A percentile compares a stretch with the other conserved stretches of the same genome.
Conservation (phyloP, 2,329 filamentous ascomycete species). For the Aspergillus sergii region DNA sequence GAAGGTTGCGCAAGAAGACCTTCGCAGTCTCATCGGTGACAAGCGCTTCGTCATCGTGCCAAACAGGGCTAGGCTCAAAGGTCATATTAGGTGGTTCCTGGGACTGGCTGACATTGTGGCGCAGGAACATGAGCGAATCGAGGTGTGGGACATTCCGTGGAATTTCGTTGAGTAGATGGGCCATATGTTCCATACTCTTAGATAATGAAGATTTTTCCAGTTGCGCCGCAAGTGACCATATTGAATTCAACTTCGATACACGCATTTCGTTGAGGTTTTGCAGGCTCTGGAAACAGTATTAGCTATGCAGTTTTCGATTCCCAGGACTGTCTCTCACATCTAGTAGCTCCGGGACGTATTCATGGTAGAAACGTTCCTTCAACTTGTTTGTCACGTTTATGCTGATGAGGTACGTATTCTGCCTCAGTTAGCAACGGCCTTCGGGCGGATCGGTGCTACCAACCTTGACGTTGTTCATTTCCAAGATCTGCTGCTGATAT, state of each 20-base stretch:
- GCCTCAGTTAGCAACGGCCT: slow-evolving; percentile 26
- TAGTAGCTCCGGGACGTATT: slow-evolving; percentile 91
- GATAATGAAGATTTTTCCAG: slow-evolving; percentile 80
- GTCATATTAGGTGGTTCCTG: slow-evolving; percentile 80
- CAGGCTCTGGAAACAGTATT: slow-evolving; percentile 54
- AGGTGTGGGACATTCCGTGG: slow-evolving; percentile 83
- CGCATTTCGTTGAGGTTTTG: slow-evolving; percentile 93
- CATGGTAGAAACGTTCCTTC: slow-evolving; percentile 96
- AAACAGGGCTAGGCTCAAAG: slow-evolving; percentile 94
- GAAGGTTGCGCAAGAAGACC: slow-evolving; percentile 85
- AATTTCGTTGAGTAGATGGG: slow-evolving; percentile 77
- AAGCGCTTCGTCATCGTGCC: slow-evolving; percentile 91
- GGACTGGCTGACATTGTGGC: slow-evolving; percentile 82
- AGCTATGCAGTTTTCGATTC: slow-evolving; percentile 1
- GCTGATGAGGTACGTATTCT: slow-evolving; percentile 92
- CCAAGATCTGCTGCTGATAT: slow-evolving; percentile 87
- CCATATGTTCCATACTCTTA: slow-evolving; percentile 71
- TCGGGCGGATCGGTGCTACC: not conserved
- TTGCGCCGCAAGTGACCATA: slow-evolving; percentile 80
- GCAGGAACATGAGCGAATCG: slow-evolving; percentile 97
- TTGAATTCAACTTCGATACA: slow-evolving; percentile 76
- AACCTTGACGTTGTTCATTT: slow-evolving; percentile 92
- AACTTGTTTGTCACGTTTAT: slow-evolving; percentile 98
- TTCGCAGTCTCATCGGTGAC: slow-evolving; percentile 84
- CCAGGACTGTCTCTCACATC: slow-evolving; percentile 62